Evolutionary conservation across 2,329 filamentous ascomycete species (phyloP).

Genomic region (Huntiella savannae): DNA sequence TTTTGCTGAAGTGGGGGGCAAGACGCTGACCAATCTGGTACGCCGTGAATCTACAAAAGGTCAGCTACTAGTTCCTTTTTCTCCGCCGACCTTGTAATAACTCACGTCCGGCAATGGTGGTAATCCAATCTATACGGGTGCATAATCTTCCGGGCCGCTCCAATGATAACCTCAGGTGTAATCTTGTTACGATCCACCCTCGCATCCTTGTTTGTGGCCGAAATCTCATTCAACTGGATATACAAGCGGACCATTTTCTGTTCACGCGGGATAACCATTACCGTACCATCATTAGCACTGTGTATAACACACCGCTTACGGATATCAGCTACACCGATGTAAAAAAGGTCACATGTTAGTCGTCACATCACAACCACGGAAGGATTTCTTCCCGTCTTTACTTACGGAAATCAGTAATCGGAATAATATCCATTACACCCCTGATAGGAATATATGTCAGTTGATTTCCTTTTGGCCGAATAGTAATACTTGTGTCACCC

Average conservation of each 20-base stretch:
- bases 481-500: background rate
- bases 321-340: conserved; percentile 23
- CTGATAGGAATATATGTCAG: background rate
- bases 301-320: conserved; percentile 35
- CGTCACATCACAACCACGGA: background rate
- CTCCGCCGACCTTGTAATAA: background rate
- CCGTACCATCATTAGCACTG: conserved; percentile 31
- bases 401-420: conserved; percentile 29
- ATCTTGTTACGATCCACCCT: conserved; percentile 40
- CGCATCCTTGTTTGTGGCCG: conserved; percentile 21
- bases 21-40: conserved; percentile 47
- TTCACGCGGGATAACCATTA: conserved; percentile 53
- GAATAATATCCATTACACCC: conserved; percentile 23
- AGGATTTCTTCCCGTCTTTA: background rate
- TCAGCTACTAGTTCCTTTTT: conserved; percentile 13
- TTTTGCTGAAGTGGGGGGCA: conserved; percentile 31
- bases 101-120: conserved; percentile 37
- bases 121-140: conserved; percentile 46
- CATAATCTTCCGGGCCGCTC: conserved; percentile 43
- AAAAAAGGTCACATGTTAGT: background rate
- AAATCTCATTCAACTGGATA: conserved; percentile 35
- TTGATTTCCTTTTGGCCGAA: conserved; percentile 1
- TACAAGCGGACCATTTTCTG: conserved; percentile 48
- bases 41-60: conserved; percentile 34
- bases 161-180: conserved; percentile 41